Evolutionary conservation across 495 filamentous ascomycete species (phyloP), one percentile per base, ranked within the genome.

Genomic region (Entonaema liquescens): DNA sequence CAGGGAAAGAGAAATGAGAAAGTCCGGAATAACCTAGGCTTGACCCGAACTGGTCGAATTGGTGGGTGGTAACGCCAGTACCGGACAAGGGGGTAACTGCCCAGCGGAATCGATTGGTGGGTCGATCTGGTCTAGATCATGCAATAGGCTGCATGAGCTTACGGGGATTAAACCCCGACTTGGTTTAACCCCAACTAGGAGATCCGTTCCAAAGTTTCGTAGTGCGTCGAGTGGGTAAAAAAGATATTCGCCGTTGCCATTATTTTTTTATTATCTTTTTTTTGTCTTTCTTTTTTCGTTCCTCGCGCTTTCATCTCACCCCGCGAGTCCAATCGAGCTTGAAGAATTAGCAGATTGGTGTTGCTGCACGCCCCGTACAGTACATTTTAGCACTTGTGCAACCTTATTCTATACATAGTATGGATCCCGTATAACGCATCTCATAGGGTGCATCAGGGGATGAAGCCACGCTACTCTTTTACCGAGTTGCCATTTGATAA

Each of bases 151-250:
- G 64, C 69, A 72, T 72, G 44, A 29, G 60, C 40, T 50, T 64
- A 68, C 70, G 59, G 65, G 70, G 70, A 68, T 72, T 68, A 68
- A 68, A 56, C 36, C 65, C 54, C 55, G 62, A 68, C 64, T 52
- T 56, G 64, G 64, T 60, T 72, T 60, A 72, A 57, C 63, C 64
- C 64, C 59, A 67, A 72, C 55, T 72, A 54, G 60, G 11, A 67
- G 63, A 68, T 64, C 47, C 63, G 59, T 63, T 29, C 68, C 62
- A 62, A 59, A 62, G 26, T 50, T 58, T 66, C 29, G 15, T 50
- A 23, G 15, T 44, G 17, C 33, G 15, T 35, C 33, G 5, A 49
- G n/a, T 44, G n/a, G 65, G 65, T 38, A n/a, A n/a, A 56, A 17
- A 60, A 7, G 57, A 61, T 61, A 26, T 52, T 55, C 65, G 29